Percentiles rank a stretch among this genome's conserved stretches.
Evolutionary conservation across 148 eudicot species (phyloP).

Genomic region (Heliosperma pusillum): DNA sequence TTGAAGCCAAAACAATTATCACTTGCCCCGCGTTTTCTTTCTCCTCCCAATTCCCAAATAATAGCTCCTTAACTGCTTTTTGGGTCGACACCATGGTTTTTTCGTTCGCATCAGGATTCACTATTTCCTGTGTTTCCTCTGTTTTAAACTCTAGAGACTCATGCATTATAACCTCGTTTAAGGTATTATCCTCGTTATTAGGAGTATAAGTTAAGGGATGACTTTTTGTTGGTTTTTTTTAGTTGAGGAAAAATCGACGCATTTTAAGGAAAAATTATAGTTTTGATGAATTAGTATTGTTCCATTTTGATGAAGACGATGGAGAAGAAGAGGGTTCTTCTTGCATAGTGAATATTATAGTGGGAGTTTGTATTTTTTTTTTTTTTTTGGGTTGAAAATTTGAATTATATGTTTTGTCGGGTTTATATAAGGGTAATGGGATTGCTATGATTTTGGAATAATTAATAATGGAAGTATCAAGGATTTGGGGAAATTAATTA

Average conservation of each 20-base stretch:
- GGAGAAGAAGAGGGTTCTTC: conserved; percentile 8
- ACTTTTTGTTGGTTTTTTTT: background rate
- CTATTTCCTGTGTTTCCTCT: background rate
- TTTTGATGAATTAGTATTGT: conserved; percentile 11
- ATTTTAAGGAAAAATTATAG: conserved; percentile 37
- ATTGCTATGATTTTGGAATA: background rate
- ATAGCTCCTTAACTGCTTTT: conserved; percentile 68
- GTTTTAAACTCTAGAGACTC: background rate
- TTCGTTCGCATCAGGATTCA: background rate
- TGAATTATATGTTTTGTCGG: conserved; percentile 14
- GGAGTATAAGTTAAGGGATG: too few relatives aligned
- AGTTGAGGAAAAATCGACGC: conserved; percentile 40
- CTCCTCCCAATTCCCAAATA: conserved; percentile 76
- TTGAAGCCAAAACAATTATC: conserved; percentile 44
- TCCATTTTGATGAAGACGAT: conserved; percentile 12
- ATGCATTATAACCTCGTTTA: too few relatives aligned
- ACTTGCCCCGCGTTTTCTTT: conserved; percentile 57
- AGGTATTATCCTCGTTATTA: too few relatives aligned
- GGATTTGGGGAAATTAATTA: conserved; percentile 7
- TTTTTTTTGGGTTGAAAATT: conserved; percentile 2
- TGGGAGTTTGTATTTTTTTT: too few relatives aligned
- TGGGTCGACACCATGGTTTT: conserved; percentile 33
- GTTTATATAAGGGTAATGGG: background rate
- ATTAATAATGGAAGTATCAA: background rate
- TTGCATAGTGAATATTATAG: conserved; percentile 9